Conservation (phyloP, 495 filamentous ascomycete species). For the Podospora didyma region DNA sequence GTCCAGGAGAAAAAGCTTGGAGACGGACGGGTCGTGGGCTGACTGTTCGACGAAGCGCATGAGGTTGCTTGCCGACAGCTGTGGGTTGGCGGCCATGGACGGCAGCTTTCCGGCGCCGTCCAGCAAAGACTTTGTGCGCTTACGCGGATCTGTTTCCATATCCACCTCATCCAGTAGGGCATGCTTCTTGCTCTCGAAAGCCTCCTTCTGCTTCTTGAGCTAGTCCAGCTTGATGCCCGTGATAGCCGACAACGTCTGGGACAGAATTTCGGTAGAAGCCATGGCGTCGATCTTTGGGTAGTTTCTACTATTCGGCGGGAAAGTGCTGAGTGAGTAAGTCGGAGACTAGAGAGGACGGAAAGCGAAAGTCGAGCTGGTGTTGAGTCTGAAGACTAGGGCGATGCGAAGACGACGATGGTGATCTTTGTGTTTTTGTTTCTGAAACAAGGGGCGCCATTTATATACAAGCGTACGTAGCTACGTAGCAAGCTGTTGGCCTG, state of each 20-base stretch:
- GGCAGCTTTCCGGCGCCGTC: conserved; percentile 19
- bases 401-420: no score
- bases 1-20: conserved; percentile 26
- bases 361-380: no score
- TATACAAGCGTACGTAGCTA: no score
- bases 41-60: conserved; percentile 31
- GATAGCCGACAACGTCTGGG: conserved; percentile 61
- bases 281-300: conserved; percentile 14
- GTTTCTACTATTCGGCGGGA: no score
- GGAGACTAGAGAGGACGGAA: no score
- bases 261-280: conserved; percentile 38
- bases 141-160: conserved; percentile 19
- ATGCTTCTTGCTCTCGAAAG: conserved; percentile 45
- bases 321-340: no score
- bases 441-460: no score
- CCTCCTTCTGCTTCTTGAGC: conserved; percentile 52
- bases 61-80: conserved; percentile 19
- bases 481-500: no score
- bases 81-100: conserved; percentile 9
- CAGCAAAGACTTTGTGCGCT: conserved; percentile 23
- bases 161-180: conserved; percentile 25
- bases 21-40: conserved; percentile 31
- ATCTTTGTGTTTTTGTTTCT: no score
- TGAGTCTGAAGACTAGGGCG: no score
- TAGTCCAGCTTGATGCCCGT: conserved; percentile 62